Evolutionary conservation across 2,329 filamentous ascomycete genomes (phyloP), one percentile per base, ranked within the genome.

Genomic region (Drechslerella coelobrocha): DNA sequence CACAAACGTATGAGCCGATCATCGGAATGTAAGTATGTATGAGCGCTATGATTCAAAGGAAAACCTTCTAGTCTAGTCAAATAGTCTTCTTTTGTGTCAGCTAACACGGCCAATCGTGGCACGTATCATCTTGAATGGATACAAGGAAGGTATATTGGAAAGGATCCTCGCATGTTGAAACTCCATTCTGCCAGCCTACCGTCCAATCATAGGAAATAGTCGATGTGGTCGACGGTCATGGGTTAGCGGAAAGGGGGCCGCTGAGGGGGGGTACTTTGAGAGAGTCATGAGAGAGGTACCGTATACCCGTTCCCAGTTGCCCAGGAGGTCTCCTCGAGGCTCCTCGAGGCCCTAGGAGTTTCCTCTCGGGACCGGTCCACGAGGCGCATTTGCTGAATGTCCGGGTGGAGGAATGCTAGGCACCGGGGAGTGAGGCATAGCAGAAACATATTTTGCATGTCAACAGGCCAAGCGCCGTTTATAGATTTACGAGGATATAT

Each of bases 121-220:
- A 19, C 3, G 41, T 19, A 19, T 17, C 8, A 4, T 21, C 41
- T 19, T 19, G 19, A 26, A 53, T 45, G 39, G 5, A 21, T 19
- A 9, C 41, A 45, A 45, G 41, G 41, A 23, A 45, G 41, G 41
- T 19, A 45, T 45, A 45, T 45, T 45, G 31, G 41, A 61, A 68
- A 39, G 59, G 66, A 63, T 53, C 47, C 55, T 47, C 59, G 66
- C 66, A 71, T 54, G 47, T 27, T 71, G 66, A 71, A 71, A 71
- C 66, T 47, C 34, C 41, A 53, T 55, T 21, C 43, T 27, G 21
- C 29, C 39, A 45, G 53, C 27, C 34, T 50, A 4, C 39, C 21
- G 34, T 52, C 63, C 59, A 71, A 71, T 71, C 53, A 71, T 51
- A 21, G 24, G n/a, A 37, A 17, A 12, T 31, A 63, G 23, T 43